Conservation (phyloP, 768 basidiomycete genomes). For the Neoboletus subvelutipes region DNA sequence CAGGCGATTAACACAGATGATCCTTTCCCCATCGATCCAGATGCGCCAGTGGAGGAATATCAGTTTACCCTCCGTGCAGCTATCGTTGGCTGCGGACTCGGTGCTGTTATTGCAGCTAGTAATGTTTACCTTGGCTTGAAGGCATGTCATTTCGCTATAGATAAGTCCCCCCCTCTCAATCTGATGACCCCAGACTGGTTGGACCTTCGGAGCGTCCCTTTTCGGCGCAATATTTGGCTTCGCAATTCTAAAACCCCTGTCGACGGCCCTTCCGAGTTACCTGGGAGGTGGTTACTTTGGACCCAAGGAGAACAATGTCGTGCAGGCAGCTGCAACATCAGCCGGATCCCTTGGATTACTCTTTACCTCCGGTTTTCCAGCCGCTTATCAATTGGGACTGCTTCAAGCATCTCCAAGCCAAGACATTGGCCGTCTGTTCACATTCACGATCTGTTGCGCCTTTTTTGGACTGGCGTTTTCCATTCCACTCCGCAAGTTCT, state of each 20-base stretch:
- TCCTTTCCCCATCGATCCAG: conserved; percentile 1
- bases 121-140: conserved; percentile 3
- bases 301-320: conserved; percentile 2
- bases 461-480: conserved; percentile 1
- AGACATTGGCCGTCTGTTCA: neutral
- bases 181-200: neutral
- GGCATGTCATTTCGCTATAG: neutral
- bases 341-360: neutral
- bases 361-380: conserved; percentile 1
- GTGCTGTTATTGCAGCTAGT: neutral
- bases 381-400: neutral
- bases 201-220: conserved; percentile 1
- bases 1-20: conserved; percentile 1
- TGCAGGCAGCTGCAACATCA: neutral
- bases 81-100: neutral
- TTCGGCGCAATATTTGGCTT: conserved; percentile 3
- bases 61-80: neutral
- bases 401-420: neutral
- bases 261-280: neutral
- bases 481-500: neutral
- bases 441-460: neutral
- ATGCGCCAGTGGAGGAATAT: neutral
- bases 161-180: too few species aligned
- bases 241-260: neutral
- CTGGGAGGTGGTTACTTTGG: conserved; percentile 1